Evolutionary conservation across 2,329 filamentous ascomycete genomes (phyloP), one percentile per base, ranked within the genome.

Genomic region (Metarhizium guizhouense): DNA sequence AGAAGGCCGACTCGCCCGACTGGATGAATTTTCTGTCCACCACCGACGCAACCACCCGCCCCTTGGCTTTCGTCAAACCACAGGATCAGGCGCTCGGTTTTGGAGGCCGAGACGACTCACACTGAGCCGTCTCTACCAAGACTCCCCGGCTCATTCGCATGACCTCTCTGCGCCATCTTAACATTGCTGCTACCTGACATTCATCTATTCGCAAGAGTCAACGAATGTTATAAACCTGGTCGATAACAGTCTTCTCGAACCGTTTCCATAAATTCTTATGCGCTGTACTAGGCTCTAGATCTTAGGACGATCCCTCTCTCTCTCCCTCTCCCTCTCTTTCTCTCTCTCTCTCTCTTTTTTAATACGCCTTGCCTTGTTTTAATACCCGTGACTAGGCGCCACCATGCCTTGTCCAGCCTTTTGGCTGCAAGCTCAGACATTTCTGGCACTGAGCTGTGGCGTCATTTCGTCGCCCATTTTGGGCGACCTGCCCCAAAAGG

Each of bases 391-490:
- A 20, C 42, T 45, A 4, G 25, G 20, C 42, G 34, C 20, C 52
- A 60, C 53, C 18, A 65, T 67, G 66, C 57, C 62, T 59, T 57
- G 57, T 51, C 57, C 56, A 60, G 60, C 63, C 60, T 59, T 64
- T 59, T 64, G 63, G 61, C 65, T 67, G 61, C 64, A 64, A 57
- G 57, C 61, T 57, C 65, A 63, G 60, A 61, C 63, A 57, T 62
- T 62, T 42, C 47, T 58, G 54, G 57, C 66, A 20, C 52, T 68
- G 20, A 57, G 63, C 29, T 58, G 54, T 49, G 57, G 55, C 55
- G 61, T 59, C 47, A 52, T 58, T 36, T 54, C 63, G 6, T 66
- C 60, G 43, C 67, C 67, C 51, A 56, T 63, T 36, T 52, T 58
- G 34, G 58, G 61, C 42, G 57, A 50, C 55, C 56, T 53, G 36